Evolutionary conservation across 352 stramenopile species (phyloP).

Genomic region (Phytophthora chlamydospora): DNA sequence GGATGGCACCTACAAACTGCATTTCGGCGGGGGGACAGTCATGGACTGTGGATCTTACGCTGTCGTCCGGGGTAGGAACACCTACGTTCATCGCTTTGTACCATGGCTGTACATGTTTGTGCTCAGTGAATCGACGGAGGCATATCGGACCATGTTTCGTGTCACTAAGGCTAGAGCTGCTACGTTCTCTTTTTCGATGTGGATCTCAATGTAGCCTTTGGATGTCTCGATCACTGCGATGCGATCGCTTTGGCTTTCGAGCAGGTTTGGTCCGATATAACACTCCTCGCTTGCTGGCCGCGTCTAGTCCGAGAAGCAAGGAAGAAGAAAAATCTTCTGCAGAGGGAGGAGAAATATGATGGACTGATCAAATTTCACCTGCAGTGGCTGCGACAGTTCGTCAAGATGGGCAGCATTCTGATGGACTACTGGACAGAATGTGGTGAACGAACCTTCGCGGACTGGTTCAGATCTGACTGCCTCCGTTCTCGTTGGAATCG

Average conservation of each 20-base stretch:
- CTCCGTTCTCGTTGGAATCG: neutral
- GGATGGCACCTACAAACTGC: neutral
- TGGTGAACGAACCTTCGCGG: constrained; percentile 5
- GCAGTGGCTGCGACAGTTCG: neutral
- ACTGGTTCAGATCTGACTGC: constrained; percentile 15
- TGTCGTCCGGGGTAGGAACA: neutral
- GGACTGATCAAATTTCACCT: neutral
- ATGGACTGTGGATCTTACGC: neutral
- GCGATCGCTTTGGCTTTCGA: no score
- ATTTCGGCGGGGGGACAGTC: constrained; percentile 5
- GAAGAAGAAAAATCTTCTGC: neutral
- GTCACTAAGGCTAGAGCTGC: neutral
- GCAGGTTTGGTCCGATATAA: no score
- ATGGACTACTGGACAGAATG: neutral
- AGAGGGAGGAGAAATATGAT: neutral
- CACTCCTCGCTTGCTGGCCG: no score
- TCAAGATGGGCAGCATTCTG: neutral
- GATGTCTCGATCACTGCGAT: no score
- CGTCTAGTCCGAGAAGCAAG: neutral
- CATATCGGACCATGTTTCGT: neutral
- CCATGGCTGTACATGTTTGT: constrained; percentile 1
- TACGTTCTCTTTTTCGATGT: no score
- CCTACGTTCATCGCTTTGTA: neutral
- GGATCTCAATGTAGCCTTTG: no score
- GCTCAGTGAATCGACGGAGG: neutral